Percentiles rank a stretch among this genome's conserved stretches.
phyloP scores from a whole-genome alignment of 768 basidiomycete genomes.

The Erythrobasidium yunnanense region DNA sequence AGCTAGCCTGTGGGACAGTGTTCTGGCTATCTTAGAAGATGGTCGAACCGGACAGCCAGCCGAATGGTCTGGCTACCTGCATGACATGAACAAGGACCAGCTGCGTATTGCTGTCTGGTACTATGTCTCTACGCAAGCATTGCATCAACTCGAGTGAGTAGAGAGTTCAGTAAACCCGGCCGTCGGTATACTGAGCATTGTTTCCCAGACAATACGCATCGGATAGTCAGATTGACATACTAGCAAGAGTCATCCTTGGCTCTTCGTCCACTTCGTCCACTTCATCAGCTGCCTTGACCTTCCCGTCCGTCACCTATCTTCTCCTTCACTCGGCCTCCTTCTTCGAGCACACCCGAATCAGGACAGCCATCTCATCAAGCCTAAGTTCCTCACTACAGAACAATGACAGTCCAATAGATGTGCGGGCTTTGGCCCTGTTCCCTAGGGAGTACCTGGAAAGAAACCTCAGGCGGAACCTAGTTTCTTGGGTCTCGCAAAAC shows the following conservation, averaged over 20 bases:
- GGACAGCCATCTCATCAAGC: background rate
- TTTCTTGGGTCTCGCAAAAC: background rate
- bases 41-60: background rate
- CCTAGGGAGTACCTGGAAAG: slow-evolving; percentile 14
- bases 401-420: background rate
- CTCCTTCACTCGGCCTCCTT: slow-evolving; percentile 2
- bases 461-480: background rate
- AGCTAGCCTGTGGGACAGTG: background rate
- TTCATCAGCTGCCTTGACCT: background rate
- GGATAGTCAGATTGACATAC: background rate
- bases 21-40: background rate
- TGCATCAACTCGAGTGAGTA: background rate
- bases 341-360: background rate
- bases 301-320: background rate
- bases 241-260: background rate
- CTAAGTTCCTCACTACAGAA: background rate
- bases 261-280: background rate
- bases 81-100: background rate
- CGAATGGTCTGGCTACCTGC: slow-evolving; percentile 3
- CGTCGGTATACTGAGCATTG: no score
- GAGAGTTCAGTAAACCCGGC: no score
- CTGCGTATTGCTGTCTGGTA: background rate
- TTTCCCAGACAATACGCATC: background rate
- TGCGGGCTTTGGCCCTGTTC: background rate
- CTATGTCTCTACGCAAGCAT: background rate